A percentile compares a stretch with the other conserved stretches of the same genome.
Evolutionary conservation across 352 stramenopile genomes (phyloP).

Genomic region (Blastocystis sp.): DNA sequence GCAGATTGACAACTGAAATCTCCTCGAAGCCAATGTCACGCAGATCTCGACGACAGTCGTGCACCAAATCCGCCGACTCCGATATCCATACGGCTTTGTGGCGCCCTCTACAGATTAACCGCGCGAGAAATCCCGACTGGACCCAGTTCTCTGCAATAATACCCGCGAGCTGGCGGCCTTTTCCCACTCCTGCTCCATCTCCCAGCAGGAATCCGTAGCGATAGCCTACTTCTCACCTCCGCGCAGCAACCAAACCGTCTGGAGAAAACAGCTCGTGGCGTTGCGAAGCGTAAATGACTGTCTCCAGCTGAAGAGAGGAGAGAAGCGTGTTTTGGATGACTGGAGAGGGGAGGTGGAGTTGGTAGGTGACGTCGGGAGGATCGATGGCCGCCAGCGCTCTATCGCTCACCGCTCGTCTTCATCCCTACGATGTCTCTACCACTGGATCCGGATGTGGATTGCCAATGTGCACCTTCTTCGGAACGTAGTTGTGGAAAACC

Average conservation of each 20-base stretch:
- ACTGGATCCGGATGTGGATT: slow-evolving; percentile 59
- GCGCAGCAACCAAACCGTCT: slow-evolving; percentile 12
- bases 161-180: slow-evolving; percentile 68
- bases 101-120: slow-evolving; percentile 57
- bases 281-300: slow-evolving; percentile 67
- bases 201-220: slow-evolving; percentile 68
- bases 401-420: background rate
- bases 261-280: slow-evolving; percentile 62
- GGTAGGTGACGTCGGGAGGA: slow-evolving; percentile 16
- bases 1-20: slow-evolving; percentile 14
- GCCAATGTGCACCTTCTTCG: slow-evolving; percentile 58
- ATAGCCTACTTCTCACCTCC: slow-evolving; percentile 29
- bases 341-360: slow-evolving; percentile 2
- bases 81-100: slow-evolving; percentile 69
- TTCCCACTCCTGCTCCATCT: slow-evolving; percentile 67
- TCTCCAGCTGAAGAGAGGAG: slow-evolving; percentile 67
- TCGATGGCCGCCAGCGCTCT: slow-evolving; percentile 19
- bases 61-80: slow-evolving; percentile 66
- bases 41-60: slow-evolving; percentile 67
- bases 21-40: slow-evolving; percentile 58
- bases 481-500: slow-evolving; percentile 57
- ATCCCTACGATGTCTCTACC: slow-evolving; percentile 58
- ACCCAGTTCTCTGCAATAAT: slow-evolving; percentile 67
- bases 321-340: slow-evolving; percentile 64
- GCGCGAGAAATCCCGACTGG: background rate